These are phyloP conservation scores for Vaccinium macrocarpon DNA, from an alignment of 148 eudicot genomes.

Conservation along the genomic window DNA sequence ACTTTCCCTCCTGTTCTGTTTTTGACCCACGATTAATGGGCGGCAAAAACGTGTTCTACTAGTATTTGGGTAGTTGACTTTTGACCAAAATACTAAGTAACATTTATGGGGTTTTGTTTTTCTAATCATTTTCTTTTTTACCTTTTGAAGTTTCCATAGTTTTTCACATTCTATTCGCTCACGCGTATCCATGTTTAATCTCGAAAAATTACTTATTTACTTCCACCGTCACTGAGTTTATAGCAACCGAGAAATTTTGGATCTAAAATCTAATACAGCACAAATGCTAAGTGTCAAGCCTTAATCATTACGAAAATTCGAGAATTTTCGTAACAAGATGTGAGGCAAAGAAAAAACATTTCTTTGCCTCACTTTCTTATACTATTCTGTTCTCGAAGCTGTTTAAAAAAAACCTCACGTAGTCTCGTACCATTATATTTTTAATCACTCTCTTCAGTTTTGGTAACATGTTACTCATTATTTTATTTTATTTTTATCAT, in stretches of 20 bases:
- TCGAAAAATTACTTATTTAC: too few species aligned
- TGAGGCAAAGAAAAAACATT: background rate
- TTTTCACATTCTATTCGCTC: background rate
- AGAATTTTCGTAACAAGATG: background rate
- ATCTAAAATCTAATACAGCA: too few species aligned
- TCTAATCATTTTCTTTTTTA: background rate
- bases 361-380: background rate
- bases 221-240: too few species aligned
- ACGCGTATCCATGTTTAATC: too few species aligned
- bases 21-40: background rate
- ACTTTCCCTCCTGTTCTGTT: background rate
- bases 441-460: background rate
- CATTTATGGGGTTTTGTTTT: background rate
- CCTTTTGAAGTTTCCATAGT: background rate
- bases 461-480: too few species aligned
- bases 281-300: background rate
- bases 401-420: background rate
- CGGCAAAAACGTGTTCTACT: background rate
- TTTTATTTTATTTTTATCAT: too few species aligned
- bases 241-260: too few species aligned
- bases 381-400: background rate
- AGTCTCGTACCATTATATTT: background rate
- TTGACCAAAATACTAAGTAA: background rate
- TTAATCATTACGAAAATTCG: background rate
- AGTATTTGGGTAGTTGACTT: background rate